Percentiles rank a stretch among this genome's conserved stretches.
Evolutionary conservation across 2,329 filamentous ascomycete species (phyloP).

Genomic region (Xylaria multiplex): DNA sequence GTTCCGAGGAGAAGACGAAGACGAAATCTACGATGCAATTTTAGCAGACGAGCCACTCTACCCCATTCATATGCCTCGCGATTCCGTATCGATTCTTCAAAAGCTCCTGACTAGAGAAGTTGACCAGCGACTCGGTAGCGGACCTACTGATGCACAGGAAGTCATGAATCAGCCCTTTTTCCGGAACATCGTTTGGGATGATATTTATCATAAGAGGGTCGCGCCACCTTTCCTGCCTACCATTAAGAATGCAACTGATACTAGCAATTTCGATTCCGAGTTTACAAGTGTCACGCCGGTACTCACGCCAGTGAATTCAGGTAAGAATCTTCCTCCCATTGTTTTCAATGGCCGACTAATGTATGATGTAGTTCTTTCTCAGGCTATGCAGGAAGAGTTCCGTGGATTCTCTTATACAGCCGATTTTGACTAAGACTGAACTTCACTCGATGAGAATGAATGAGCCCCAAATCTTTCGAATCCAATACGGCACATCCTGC

Average conservation of each 20-base stretch:
- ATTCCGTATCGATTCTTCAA: slow-evolving; percentile 96
- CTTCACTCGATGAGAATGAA: slow-evolving; percentile 6
- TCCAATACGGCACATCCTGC: not conserved
- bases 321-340: slow-evolving; percentile 66
- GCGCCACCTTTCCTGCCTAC: slow-evolving; percentile 88
- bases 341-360: slow-evolving; percentile 41
- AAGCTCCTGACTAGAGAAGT: slow-evolving; percentile 96
- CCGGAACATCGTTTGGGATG: slow-evolving; percentile 97
- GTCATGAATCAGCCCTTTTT: slow-evolving; percentile 99
- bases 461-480: slow-evolving; percentile 10
- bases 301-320: slow-evolving; percentile 94
- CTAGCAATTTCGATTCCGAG: slow-evolving; percentile 99
- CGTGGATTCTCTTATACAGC: slow-evolving; percentile 97
- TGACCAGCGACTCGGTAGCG: slow-evolving; percentile 89
- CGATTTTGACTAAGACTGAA: slow-evolving; percentile 75
- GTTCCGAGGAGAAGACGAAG: slow-evolving; percentile 98
- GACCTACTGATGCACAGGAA: slow-evolving; percentile 96
- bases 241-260: slow-evolving; percentile 93
- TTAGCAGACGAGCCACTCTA: slow-evolving; percentile 97
- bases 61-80: slow-evolving; percentile 97
- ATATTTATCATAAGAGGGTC: slow-evolving; percentile 95
- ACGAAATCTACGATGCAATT: slow-evolving; percentile 99
- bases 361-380: slow-evolving; percentile 79
- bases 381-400: slow-evolving; percentile 99
- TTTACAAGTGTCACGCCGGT: slow-evolving; percentile 99